Base-by-base conservation (phyloP, 208 protist genomes). In the Crithidia acanthocephali region DNA sequence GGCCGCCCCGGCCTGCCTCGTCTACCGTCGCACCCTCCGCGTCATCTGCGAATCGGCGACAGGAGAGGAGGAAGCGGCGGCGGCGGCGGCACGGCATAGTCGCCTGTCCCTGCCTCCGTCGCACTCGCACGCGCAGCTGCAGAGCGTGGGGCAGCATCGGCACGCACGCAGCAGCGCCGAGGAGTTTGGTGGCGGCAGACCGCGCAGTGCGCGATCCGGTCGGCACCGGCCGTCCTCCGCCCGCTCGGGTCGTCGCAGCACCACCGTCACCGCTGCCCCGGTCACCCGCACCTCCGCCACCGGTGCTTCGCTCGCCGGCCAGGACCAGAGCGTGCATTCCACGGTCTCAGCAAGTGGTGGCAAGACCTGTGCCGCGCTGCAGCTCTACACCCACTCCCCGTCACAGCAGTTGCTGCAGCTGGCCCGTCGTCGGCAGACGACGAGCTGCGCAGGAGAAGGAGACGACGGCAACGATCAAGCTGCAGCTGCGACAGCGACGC, bases 381-480 rank as follows among this genome's bases (percentile, higher is more conserved):
- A 72, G 72, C 72, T 78, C 59, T 72, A 68, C 59, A 68, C 72
- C 9, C 16, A 72, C 51, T 11, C 72, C 8, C 72, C 65, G 28
- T 47, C 65, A 2, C 68, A 66, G 37, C 32, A 56, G 22, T 42
- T 63, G 47, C 18, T 57, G 22, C 47, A 42, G 45, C 20, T 48
- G 30, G 62, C 48, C 18, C 33, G 16, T 16, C 33, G n/a, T 0
- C 6, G 3, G 15, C 37, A 37, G 0, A 15, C 18, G 22, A 35
- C 0, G 13, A 45, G 42, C 15, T 18, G 16, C 23, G n/a, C 11
- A n/a, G 44, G 42, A 40, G 51, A 37, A 20, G 32, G 15, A 8
- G 20, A 32, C 7, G 35, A 61, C 15, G 30, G 5, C 2, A 20
- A 16, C 37, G 32, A 44, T 15, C 16, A n/a, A n/a, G 45, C 8